These are phyloP conservation scores for Calonectria multiphialidica DNA, from an alignment of 2,329 filamentous ascomycete species.

Conservation along the genomic window DNA sequence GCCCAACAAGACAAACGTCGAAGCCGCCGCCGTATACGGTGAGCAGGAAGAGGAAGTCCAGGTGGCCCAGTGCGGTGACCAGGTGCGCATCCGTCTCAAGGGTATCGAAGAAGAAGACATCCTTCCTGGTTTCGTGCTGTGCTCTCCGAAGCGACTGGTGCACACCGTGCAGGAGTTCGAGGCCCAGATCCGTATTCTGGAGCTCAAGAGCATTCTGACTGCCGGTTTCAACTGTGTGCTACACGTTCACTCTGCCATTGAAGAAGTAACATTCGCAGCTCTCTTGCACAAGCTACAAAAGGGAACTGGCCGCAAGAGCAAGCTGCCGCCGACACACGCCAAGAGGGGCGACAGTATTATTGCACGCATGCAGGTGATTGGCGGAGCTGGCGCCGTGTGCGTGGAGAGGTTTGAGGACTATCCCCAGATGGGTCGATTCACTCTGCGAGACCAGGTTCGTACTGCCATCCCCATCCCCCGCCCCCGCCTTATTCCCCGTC, in stretches of 20 bases:
- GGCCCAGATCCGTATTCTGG: constrained; percentile 95
- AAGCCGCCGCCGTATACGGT: constrained; percentile 88
- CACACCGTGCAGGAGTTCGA: constrained; percentile 93
- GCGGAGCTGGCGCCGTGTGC: constrained; percentile 88
- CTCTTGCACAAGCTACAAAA: constrained; percentile 96
- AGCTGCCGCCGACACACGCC: constrained; percentile 91
- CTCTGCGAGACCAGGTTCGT: constrained; percentile 85
- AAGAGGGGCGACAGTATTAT: constrained; percentile 88
- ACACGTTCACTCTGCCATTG: constrained; percentile 96
- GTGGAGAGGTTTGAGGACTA: constrained; percentile 97
- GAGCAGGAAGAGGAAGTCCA: constrained; percentile 94
- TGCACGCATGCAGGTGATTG: constrained; percentile 88
- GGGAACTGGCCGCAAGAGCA: constrained; percentile 93
- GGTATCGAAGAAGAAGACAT: constrained; percentile 99
- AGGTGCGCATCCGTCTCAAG: constrained; percentile 90
- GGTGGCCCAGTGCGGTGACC: constrained; percentile 90
- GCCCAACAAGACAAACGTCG: constrained; percentile 88
- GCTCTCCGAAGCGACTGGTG: constrained; percentile 92
- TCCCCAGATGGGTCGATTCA: constrained; percentile 92
- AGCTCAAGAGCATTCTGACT: constrained; percentile 92
- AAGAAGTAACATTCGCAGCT: constrained; percentile 92
- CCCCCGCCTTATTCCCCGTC: constrained; percentile 6
- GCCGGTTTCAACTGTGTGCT: constrained; percentile 98
- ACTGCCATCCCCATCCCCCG: constrained; percentile 29
- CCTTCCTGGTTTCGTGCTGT: constrained; percentile 93